phyloP scores from a whole-genome alignment of 768 basidiomycete genomes.

The Galerina marginata region DNA sequence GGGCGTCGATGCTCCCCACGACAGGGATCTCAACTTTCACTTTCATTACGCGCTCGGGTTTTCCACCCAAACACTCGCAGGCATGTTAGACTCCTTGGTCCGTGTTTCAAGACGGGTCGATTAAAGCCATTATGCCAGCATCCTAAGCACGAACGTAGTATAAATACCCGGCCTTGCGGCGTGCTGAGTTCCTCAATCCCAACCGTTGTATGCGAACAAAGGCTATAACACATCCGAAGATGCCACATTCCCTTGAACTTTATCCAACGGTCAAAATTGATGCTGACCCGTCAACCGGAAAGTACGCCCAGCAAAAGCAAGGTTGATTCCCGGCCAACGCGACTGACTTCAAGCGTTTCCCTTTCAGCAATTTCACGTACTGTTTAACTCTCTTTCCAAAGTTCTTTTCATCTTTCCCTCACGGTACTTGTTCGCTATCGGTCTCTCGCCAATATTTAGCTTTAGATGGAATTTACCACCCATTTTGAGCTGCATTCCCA shows the following conservation, averaged over 20 bases:
- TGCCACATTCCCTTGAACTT: slow-evolving; percentile 66
- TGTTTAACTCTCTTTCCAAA: slow-evolving; percentile 83
- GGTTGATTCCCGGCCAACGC: slow-evolving; percentile 58
- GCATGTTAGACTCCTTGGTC: slow-evolving; percentile 89
- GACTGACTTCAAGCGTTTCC: slow-evolving; percentile 80
- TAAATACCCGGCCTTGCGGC: slow-evolving; percentile 56
- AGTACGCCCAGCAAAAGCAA: slow-evolving; percentile 58
- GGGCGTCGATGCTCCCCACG: slow-evolving; percentile 76
- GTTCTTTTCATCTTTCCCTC: slow-evolving; percentile 85
- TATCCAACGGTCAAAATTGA: slow-evolving; percentile 67
- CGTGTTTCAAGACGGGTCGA: slow-evolving; percentile 85
- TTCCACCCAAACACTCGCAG: slow-evolving; percentile 37
- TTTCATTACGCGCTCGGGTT: slow-evolving; percentile 72
- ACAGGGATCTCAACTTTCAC: slow-evolving; percentile 70
- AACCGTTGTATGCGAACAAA: slow-evolving; percentile 54
- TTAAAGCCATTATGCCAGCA: slow-evolving; percentile 82
- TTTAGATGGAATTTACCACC: slow-evolving; percentile 87
- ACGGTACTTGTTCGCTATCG: slow-evolving; percentile 86
- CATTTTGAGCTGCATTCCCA: slow-evolving; percentile 86
- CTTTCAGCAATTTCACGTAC: slow-evolving; percentile 84
- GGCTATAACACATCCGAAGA: slow-evolving; percentile 72
- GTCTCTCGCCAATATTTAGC: slow-evolving; percentile 84
- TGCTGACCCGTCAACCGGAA: slow-evolving; percentile 66
- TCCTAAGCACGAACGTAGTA: slow-evolving; percentile 67
- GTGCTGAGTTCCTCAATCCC: slow-evolving; percentile 70